phyloP scores from a whole-genome alignment of 331 rosid species.

The Stylosanthes scabra region DNA sequence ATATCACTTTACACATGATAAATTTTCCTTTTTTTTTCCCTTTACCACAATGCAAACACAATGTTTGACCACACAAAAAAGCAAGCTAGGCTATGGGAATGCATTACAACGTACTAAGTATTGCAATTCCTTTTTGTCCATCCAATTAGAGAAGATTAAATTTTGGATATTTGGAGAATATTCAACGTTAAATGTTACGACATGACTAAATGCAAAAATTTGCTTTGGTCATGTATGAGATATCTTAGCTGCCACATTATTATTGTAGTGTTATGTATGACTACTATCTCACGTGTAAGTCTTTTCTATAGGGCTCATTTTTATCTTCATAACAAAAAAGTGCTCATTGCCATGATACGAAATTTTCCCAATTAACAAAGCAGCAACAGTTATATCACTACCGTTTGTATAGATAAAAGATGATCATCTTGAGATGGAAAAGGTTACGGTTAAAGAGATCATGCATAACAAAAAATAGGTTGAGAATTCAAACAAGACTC shows the following conservation, averaged over 20 bases:
- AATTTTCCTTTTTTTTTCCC: not conserved
- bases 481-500: too few relatives aligned
- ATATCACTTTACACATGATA: too few relatives aligned
- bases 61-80: conserved; percentile 18
- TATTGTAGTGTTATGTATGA: conserved; percentile 19
- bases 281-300: conserved; percentile 21
- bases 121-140: conserved; percentile 33
- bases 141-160: conserved; percentile 34
- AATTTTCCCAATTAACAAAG: not conserved
- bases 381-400: not conserved
- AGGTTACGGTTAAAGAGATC: not conserved
- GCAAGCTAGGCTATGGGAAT: conserved; percentile 13
- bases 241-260: conserved; percentile 27
- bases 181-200: conserved; percentile 36
- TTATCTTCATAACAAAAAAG: conserved; percentile 1
- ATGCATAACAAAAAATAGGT: too few relatives aligned
- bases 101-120: conserved; percentile 22
- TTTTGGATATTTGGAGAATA: not conserved
- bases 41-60: not conserved
- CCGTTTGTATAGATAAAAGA: not conserved
- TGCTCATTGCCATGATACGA: not conserved
- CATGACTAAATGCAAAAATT: conserved; percentile 19
- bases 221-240: conserved; percentile 7
- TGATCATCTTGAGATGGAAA: conserved; percentile 3
- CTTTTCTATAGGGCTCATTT: conserved; percentile 22